Evolutionary conservation across 129 eudicot species (phyloP).

Genomic region (Erigeron canadensis): DNA sequence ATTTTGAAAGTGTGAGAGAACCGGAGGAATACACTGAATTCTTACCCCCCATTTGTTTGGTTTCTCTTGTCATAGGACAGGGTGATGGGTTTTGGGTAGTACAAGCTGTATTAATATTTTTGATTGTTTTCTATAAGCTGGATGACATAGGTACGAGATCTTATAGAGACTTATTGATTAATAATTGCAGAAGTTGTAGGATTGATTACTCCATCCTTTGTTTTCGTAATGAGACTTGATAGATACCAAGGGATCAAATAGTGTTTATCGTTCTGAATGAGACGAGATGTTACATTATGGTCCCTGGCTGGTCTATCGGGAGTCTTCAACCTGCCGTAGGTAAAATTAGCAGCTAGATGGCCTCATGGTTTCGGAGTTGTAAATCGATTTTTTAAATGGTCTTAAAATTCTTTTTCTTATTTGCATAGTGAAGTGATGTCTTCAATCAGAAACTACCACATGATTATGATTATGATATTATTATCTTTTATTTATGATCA

Average conservation of each 20-base stretch:
- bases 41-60: not conserved
- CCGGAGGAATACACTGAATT: not conserved
- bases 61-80: not conserved
- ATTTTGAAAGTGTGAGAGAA: too few relatives aligned
- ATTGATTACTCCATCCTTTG: not conserved
- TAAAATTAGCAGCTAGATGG: not conserved
- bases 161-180: not conserved
- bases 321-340: constrained; percentile 7
- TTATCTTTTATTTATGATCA: not conserved
- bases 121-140: constrained; percentile 16
- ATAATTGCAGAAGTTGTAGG: not conserved
- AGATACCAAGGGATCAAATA: constrained; percentile 10
- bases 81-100: constrained; percentile 12
- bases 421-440: not conserved
- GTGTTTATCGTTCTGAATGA: not conserved
- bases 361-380: not conserved
- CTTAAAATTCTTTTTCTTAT: not conserved
- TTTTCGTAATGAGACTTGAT: not conserved
- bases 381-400: not conserved
- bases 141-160: not conserved
- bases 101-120: not conserved
- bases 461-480: constrained; percentile 3
- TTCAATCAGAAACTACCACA: not conserved
- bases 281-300: constrained; percentile 5
- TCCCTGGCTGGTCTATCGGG: not conserved